Evolutionary conservation across 2,329 filamentous ascomycete species (phyloP), one percentile per base, ranked within the genome.

Genomic region (Cladophialophora chaetospira): DNA sequence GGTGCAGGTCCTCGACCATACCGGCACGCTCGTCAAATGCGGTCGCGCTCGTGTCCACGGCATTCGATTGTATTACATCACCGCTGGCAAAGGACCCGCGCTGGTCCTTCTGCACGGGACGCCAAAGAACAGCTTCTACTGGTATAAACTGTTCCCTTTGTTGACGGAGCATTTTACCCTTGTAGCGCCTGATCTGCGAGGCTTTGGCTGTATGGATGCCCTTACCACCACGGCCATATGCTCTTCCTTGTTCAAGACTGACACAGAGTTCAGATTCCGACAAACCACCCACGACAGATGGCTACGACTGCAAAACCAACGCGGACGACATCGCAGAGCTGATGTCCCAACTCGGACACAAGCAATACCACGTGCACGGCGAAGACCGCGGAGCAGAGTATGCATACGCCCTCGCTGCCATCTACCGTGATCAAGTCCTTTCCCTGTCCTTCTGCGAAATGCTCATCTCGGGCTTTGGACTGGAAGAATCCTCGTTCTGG

Each of bases 331-430:
- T 73, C 57, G 65, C 76, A 5, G 62, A 65, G 11, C 74, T 79
- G 13, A 82, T 82, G 80, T 63, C 72, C 13, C 40, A 64, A 1
- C 68, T 81, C 0, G 74, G 74, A 5, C 70, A 73, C 62, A 33
- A 61, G 0, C 57, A 67, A 0, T 82, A 79, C 66, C 79, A 70
- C 61, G 68, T 85, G 17, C 80, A 80, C 55, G 80, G 75, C 0
- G 82, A 85, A 63, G 82, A 85, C 65, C 77, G 82, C 35, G 82
- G 82, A 3, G 82, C 79, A 0, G 71, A 81, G 26, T 76, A 84
- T 2, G 73, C 79, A 0, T 82, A 85, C 61, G 79, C 80, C 55
- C 70, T 85, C 0, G 75, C 75, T 33, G 79, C 82, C 13, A 77
- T 79, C 51, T 73, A 76, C 35, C 72, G 74, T 0, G 55, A 66